A percentile compares a stretch with the other conserved stretches of the same genome.
Conservation (phyloP, 2,329 filamentous ascomycete species). For the Trichoderma harzianum region DNA sequence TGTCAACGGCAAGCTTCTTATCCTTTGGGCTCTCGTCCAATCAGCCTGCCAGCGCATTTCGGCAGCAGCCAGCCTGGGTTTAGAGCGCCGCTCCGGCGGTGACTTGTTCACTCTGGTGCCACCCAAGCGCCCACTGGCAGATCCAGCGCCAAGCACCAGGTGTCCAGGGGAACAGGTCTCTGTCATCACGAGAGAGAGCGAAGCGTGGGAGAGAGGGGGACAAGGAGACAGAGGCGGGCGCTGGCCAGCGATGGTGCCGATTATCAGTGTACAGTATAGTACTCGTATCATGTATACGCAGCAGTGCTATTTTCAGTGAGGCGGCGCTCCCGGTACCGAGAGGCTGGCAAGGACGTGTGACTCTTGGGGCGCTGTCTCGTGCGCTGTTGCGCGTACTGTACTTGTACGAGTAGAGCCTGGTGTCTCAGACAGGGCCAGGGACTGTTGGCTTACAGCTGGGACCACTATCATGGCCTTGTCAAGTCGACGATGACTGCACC, state of each 20-base stretch:
- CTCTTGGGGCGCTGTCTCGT: background rate
- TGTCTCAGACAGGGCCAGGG: constrained; percentile 9
- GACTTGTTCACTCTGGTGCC: constrained; percentile 16
- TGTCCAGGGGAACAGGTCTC: constrained; percentile 5
- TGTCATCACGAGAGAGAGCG: constrained; percentile 5
- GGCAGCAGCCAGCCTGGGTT: constrained; percentile 11
- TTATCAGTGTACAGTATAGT: background rate
- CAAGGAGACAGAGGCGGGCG: background rate
- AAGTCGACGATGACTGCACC: background rate
- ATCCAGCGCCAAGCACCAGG: constrained; percentile 9
- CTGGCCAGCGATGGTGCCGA: background rate
- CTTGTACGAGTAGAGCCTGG: background rate
- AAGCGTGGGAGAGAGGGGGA: background rate
- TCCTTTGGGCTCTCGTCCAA: constrained; percentile 14
- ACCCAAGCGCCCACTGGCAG: constrained; percentile 8
- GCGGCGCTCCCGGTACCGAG: constrained; percentile 4
- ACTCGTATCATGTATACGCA: background rate
- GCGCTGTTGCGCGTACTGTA: background rate
- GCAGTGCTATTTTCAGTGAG: constrained; percentile 17
- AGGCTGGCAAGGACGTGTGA: background rate
- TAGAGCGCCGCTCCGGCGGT: constrained; percentile 17
- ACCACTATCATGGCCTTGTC: background rate
- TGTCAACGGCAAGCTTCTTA: constrained; percentile 14
- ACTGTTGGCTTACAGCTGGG: constrained; percentile 7
- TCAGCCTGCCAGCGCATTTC: constrained; percentile 17